A percentile compares a stretch with the other conserved stretches of the same genome.
Evolutionary conservation across 2,329 filamentous ascomycete species (phyloP).

Genomic region (Fusarium xyrophilum): DNA sequence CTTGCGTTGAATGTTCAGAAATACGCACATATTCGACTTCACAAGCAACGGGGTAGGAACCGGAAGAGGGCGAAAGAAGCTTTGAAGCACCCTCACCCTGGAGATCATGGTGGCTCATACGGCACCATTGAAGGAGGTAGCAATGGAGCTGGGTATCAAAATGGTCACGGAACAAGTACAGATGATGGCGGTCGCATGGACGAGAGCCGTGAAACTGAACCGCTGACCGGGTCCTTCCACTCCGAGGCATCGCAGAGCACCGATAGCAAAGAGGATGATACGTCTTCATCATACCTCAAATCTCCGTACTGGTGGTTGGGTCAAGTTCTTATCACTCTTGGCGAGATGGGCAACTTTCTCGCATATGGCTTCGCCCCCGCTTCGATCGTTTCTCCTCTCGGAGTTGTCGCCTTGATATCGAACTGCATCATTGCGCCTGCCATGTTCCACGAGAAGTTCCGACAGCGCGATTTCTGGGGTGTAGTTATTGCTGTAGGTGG

Average conservation of each 20-base stretch:
- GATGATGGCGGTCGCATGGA: constrained; percentile 47
- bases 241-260: constrained; percentile 46
- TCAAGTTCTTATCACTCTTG: constrained; percentile 88
- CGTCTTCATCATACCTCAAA: constrained; percentile 76
- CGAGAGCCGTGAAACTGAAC: constrained; percentile 55
- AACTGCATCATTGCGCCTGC: constrained; percentile 97
- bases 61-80: constrained; percentile 62
- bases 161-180: constrained; percentile 18
- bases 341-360: constrained; percentile 94
- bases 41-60: constrained; percentile 69
- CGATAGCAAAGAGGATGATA: constrained; percentile 45
- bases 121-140: constrained; percentile 43
- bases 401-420: constrained; percentile 94
- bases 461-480: constrained; percentile 83
- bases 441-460: constrained; percentile 90
- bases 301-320: constrained; percentile 98
- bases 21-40: constrained; percentile 88
- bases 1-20: constrained; percentile 95
- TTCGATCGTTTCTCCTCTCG: constrained; percentile 94
- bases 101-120: constrained; percentile 43
- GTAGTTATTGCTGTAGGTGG: constrained; percentile 87
- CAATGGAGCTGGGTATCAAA: constrained; percentile 34
- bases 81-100: constrained; percentile 54
- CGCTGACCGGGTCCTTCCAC: constrained; percentile 59
- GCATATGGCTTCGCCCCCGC: constrained; percentile 98